A percentile compares a stretch with the other conserved stretches of the same genome.
phyloP scores from a whole-genome alignment of 805 yeast species.

The Lipomyces starkeyi region DNA sequence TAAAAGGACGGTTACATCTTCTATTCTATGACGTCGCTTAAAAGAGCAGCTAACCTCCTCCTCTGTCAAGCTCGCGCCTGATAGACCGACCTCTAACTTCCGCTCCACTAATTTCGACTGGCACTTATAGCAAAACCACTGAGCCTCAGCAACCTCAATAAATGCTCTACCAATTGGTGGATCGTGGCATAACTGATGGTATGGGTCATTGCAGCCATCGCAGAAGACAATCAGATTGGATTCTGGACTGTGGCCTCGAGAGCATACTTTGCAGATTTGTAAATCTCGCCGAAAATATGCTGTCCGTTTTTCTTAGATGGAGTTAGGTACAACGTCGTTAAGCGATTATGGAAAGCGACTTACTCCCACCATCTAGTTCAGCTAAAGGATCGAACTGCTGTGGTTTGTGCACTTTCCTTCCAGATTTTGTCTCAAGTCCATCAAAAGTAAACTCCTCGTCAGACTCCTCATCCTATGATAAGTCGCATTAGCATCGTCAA shows the following conservation, averaged over 20 bases:
- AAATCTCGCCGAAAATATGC: slow-evolving; percentile 27
- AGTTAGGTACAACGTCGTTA: background rate
- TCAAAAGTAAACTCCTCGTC: slow-evolving; percentile 36
- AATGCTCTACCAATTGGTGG: slow-evolving; percentile 50
- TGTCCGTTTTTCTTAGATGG: slow-evolving; percentile 6
- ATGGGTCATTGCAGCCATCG: slow-evolving; percentile 50
- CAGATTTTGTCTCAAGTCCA: slow-evolving; percentile 39
- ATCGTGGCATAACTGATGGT: slow-evolving; percentile 50
- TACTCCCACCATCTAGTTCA: slow-evolving; percentile 18
- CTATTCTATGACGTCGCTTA: background rate
- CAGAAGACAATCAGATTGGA: slow-evolving; percentile 50
- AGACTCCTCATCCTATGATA: slow-evolving; percentile 20
- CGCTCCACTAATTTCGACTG: slow-evolving; percentile 45
- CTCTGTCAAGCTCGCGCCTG: slow-evolving; percentile 46
- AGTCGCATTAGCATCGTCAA: background rate
- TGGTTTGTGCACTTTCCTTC: slow-evolving; percentile 37
- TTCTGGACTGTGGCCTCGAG: slow-evolving; percentile 47
- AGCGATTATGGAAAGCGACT: background rate
- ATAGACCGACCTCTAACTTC: slow-evolving; percentile 49
- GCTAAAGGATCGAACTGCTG: slow-evolving; percentile 33
- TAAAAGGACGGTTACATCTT: background rate
- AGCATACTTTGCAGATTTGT: slow-evolving; percentile 48
- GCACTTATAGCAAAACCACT: slow-evolving; percentile 51
- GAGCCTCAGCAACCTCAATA: slow-evolving; percentile 50
- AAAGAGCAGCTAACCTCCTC: slow-evolving; percentile 39